A percentile compares a stretch with the other conserved stretches of the same genome.
phyloP scores from a whole-genome alignment of 2,329 filamentous ascomycete genomes.

The Tolypocladium sp. region DNA sequence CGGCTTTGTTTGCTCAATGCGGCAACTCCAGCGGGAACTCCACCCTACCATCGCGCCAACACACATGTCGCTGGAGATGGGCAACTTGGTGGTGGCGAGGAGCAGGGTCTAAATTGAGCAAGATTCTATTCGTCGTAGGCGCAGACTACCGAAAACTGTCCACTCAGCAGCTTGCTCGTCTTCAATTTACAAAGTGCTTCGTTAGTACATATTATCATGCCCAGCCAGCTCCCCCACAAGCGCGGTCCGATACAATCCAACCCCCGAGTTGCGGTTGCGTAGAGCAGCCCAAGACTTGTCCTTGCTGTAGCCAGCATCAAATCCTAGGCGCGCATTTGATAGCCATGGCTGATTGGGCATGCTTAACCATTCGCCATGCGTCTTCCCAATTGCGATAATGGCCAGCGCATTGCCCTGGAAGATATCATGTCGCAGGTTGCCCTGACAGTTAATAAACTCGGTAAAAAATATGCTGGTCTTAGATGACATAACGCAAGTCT shows the following conservation, averaged over 20 bases:
- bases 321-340: neutral
- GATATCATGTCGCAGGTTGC: neutral
- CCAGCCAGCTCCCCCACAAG: too few species aligned
- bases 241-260: neutral
- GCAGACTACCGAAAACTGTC: neutral
- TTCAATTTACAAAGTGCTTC: too few species aligned
- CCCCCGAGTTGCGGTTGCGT: neutral
- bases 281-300: neutral
- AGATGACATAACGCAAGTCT: too few species aligned
- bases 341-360: neutral
- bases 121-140: conserved; percentile 28
- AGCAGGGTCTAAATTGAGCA: conserved; percentile 20
- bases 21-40: too few species aligned
- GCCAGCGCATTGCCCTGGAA: neutral
- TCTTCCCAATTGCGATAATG: neutral
- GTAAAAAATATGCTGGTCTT: too few species aligned
- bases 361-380: neutral
- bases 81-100: conserved; percentile 10
- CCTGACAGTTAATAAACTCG: too few species aligned
- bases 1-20: neutral
- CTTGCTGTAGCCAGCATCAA: neutral
- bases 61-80: neutral
- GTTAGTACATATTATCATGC: too few species aligned
- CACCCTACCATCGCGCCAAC: neutral
- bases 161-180: neutral